phyloP scores from a whole-genome alignment of 2,329 filamentous ascomycete genomes.

The Colletotrichum lentis region DNA sequence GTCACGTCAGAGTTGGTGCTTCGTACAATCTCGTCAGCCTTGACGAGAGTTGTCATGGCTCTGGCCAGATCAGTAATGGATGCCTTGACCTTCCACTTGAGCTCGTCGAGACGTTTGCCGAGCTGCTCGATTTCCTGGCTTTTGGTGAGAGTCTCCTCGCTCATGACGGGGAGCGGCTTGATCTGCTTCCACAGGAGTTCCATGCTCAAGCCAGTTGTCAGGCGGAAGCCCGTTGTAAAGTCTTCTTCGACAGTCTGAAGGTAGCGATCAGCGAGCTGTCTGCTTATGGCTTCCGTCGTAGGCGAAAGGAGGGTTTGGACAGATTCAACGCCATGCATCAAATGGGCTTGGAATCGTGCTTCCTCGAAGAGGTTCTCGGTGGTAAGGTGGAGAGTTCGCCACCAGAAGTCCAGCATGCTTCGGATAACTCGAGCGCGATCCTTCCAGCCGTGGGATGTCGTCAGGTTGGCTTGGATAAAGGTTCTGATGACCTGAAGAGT shows the following conservation, averaged over 20 bases:
- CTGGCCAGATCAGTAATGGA: conserved; percentile 61
- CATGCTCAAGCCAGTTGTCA: conserved; percentile 82
- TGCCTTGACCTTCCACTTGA: conserved; percentile 66
- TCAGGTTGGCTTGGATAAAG: conserved; percentile 52
- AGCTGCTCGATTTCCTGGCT: conserved; percentile 63
- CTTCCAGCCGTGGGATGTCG: conserved; percentile 45
- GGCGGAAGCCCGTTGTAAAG: conserved; percentile 75
- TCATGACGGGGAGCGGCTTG: conserved; percentile 67
- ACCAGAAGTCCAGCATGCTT: conserved; percentile 61
- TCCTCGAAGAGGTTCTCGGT: conserved; percentile 63
- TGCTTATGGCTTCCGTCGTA: conserved; percentile 42
- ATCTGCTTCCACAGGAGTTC: conserved; percentile 78
- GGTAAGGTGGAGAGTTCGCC: conserved; percentile 60
- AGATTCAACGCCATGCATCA: conserved; percentile 59
- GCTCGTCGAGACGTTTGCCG: conserved; percentile 65
- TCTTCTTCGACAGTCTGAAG: conserved; percentile 57
- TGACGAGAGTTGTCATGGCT: conserved; percentile 62
- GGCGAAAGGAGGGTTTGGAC: conserved; percentile 48
- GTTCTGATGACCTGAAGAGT: conserved; percentile 53
- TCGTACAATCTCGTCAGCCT: conserved; percentile 66
- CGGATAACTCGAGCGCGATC: conserved; percentile 49
- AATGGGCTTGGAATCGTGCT: conserved; percentile 69
- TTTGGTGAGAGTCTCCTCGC: conserved; percentile 55
- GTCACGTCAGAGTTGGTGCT: conserved; percentile 53
- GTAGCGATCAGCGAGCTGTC: conserved; percentile 52